Conservation (phyloP, 1,139 yeast genomes). For the Protomyces arabidopsidicola region DNA sequence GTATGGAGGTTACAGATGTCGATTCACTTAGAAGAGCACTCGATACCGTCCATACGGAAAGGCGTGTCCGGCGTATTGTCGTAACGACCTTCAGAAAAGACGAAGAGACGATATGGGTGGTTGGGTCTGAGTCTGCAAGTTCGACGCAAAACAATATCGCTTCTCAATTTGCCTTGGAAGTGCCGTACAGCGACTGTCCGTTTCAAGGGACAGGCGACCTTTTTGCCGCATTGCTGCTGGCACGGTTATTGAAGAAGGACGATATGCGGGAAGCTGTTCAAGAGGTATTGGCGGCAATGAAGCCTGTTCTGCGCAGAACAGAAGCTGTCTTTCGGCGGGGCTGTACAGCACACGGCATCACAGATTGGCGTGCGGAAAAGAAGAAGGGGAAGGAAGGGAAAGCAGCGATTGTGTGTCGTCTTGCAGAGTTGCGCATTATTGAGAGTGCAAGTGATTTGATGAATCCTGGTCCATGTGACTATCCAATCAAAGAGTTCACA, state of each 20-base stretch:
- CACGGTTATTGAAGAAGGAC: background rate
- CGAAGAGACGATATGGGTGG: constrained; percentile 28
- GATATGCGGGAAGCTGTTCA: constrained; percentile 1
- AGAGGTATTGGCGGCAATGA: constrained; percentile 9
- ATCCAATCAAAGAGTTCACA: too few relatives aligned
- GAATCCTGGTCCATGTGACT: background rate
- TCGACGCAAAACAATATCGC: background rate
- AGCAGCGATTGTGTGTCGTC: constrained; percentile 17
- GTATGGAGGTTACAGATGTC: constrained; percentile 46
- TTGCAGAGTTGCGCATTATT: constrained; percentile 24
- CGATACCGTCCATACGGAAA: constrained; percentile 48
- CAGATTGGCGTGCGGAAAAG: constrained; percentile 8
- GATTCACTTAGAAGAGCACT: constrained; percentile 49
- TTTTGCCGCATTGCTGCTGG: constrained; percentile 54
- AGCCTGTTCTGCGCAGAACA: constrained; percentile 5
- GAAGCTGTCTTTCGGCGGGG: constrained; percentile 3
- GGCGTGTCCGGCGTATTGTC: constrained; percentile 57
- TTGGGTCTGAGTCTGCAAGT: background rate
- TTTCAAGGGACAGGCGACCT: constrained; percentile 94
- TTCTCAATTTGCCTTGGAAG: constrained; percentile 44
- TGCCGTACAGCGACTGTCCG: constrained; percentile 60
- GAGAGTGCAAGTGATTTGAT: constrained; percentile 17
- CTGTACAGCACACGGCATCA: background rate
- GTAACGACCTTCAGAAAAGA: constrained; percentile 55
- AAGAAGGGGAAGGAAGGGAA: background rate